Conservation (phyloP, 1,284 basidiomycete genomes). For the Ceratobasidium sp. region DNA sequence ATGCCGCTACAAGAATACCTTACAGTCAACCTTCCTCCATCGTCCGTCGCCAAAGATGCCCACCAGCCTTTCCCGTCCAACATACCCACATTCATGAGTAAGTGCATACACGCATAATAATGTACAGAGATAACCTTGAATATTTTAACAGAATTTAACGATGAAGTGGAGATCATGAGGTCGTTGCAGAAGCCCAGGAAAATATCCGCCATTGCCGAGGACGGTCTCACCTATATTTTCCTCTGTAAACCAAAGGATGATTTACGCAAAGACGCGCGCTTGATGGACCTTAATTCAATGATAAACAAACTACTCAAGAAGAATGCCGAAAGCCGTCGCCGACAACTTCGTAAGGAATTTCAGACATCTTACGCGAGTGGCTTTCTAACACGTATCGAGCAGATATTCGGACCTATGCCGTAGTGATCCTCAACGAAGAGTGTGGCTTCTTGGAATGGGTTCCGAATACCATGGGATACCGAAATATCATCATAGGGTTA, state of each 20-base stretch:
- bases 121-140: background rate
- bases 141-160: slow-evolving; percentile 70
- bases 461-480: slow-evolving; percentile 88
- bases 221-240: slow-evolving; percentile 90
- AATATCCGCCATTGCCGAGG: slow-evolving; percentile 83
- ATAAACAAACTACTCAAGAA: slow-evolving; percentile 97
- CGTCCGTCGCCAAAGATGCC: slow-evolving; percentile 68
- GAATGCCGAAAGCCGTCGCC: slow-evolving; percentile 89
- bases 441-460: slow-evolving; percentile 99
- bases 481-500: slow-evolving; percentile 78
- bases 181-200: slow-evolving; percentile 95
- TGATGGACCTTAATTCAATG: slow-evolving; percentile 99
- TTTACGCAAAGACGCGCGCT: slow-evolving; percentile 93
- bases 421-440: slow-evolving; percentile 96
- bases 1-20: slow-evolving; percentile 95
- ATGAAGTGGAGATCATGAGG: slow-evolving; percentile 91
- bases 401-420: slow-evolving; percentile 97
- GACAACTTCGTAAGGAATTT: slow-evolving; percentile 84
- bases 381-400: slow-evolving; percentile 32
- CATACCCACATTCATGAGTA: slow-evolving; percentile 82
- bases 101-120: slow-evolving; percentile 46
- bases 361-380: background rate
- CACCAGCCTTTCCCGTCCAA: slow-evolving; percentile 87
- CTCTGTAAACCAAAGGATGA: slow-evolving; percentile 99
- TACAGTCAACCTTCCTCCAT: slow-evolving; percentile 85